A percentile compares a stretch with the other conserved stretches of the same genome.
Evolutionary conservation across 2,329 filamentous ascomycete genomes (phyloP).

Genomic region (Ampelomyces quisqualis): DNA sequence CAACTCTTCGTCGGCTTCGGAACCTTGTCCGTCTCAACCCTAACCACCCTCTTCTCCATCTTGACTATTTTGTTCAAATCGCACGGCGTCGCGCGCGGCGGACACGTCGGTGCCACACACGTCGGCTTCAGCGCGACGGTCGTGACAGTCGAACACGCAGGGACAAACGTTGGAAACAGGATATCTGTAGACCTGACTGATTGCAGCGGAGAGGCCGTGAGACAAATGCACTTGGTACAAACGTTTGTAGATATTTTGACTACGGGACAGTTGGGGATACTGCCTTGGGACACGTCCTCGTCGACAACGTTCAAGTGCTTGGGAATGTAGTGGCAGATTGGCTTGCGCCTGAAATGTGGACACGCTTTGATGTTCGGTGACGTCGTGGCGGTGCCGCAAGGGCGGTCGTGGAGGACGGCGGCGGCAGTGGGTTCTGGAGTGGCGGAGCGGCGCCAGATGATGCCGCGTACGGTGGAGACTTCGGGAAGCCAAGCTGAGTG

Average conservation of each 20-base stretch:
- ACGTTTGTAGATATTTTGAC: not conserved
- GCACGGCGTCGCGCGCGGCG: slow-evolving; percentile 12
- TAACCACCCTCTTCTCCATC: slow-evolving; percentile 10
- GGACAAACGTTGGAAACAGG: not conserved
- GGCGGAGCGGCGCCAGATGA: not conserved
- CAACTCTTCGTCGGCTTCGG: not conserved
- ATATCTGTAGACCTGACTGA: not conserved
- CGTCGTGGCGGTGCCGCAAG: not conserved
- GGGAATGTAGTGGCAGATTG: not conserved
- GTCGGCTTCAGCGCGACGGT: slow-evolving; percentile 13
- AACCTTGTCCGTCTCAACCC: slow-evolving; percentile 11
- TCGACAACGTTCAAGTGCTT: not conserved
- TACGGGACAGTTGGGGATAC: not conserved
- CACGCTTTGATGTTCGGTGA: not conserved
- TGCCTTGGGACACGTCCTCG: too few relatives aligned
- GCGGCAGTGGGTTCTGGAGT: not conserved
- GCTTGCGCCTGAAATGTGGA: not conserved
- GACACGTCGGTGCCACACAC: slow-evolving; percentile 22
- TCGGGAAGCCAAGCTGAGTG: too few relatives aligned
- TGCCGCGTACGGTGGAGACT: too few relatives aligned
- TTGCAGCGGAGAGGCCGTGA: slow-evolving; percentile 1
- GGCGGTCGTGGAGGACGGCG: not conserved
- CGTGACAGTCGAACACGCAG: slow-evolving; percentile 3
- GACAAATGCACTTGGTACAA: slow-evolving; percentile 10
- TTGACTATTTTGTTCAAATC: slow-evolving; percentile 11